Evolutionary conservation across 192 early-diverging fungal genomes (phyloP).

Genomic region (Coemansia sp.): DNA sequence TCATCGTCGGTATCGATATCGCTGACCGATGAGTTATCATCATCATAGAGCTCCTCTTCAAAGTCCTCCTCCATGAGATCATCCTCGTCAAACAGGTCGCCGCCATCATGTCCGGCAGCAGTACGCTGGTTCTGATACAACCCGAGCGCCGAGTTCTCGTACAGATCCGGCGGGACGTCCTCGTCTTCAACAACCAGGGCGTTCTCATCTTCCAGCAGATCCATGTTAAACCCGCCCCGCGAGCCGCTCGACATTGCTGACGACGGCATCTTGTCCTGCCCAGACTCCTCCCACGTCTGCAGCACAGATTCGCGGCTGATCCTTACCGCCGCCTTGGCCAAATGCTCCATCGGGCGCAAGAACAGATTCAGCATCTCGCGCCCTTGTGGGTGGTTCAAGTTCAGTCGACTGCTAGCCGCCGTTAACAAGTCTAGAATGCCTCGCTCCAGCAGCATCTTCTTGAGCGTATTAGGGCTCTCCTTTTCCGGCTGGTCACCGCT

Average conservation of each 20-base stretch:
- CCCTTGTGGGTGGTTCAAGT: constrained; percentile 87
- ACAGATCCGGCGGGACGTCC: constrained; percentile 58
- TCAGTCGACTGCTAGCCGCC: constrained; percentile 78
- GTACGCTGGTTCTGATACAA: constrained; percentile 58
- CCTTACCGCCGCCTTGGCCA: constrained; percentile 88
- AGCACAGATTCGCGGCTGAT: constrained; percentile 72
- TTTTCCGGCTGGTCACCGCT: constrained; percentile 13
- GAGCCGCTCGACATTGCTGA: constrained; percentile 15
- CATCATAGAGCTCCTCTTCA: constrained; percentile 59
- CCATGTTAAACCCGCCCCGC: constrained; percentile 40
- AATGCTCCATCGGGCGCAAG: constrained; percentile 84
- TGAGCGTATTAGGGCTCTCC: constrained; percentile 42
- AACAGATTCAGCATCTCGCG: constrained; percentile 74
- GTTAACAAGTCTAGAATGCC: constrained; percentile 81
- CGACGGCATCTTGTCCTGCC: constrained; percentile 54
- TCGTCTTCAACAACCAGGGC: constrained; percentile 36
- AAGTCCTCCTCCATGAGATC: constrained; percentile 52
- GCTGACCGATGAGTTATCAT: constrained; percentile 60
- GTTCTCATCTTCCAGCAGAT: constrained; percentile 43
- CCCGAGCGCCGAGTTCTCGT: constrained; percentile 57
- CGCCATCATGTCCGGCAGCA: constrained; percentile 19
- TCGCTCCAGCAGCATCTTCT: constrained; percentile 85
- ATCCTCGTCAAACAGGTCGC: constrained; percentile 30
- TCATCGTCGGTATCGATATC: constrained; percentile 78
- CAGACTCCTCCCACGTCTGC: constrained; percentile 48